Base-by-base conservation (phyloP, 2,329 filamentous ascomycete genomes). In the Paraconiothyrium sp. region DNA sequence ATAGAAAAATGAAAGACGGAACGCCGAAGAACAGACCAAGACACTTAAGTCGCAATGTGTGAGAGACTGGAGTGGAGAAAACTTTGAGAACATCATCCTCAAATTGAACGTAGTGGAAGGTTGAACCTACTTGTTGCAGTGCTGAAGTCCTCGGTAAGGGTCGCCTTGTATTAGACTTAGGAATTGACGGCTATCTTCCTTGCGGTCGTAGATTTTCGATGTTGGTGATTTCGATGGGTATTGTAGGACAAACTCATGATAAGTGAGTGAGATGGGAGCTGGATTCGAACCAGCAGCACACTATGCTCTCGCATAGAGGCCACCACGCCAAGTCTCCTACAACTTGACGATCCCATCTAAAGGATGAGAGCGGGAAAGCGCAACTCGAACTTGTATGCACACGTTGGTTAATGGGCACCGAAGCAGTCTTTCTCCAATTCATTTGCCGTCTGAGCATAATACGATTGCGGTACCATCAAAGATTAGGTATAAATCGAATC, bases 231-330 rank as follows among this genome's bases (percentile, higher is more conserved):
- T 30, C 37, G 10, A 16, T 6, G 46, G 11, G 37, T 48, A 34
- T 3, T 48, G 43, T 56, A 56, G 54, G 54, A 56, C 41, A 56
- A 27, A 16, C 41, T 22, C 54, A 35, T 13, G 7, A 20, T 24
- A 6, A 13, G 37, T 37, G 57, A 34, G 43, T 30, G 50, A 39
- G 49, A 39, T 14, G 34, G 57, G 50, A 34, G 57, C 48, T 59
- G 57, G 57, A 59, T n/a, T 59, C 57, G 57, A 59, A 54, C 49
- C 57, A 59, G 54, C 57, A 47, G 41, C 34, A 32, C 49, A 54
- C 41, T 47, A 54, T 49, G 57, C 57, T 59, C 30, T 46, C 57
- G 41, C 57, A 54, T 48, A 27, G 50, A 46, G 50, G 43, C 49
- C 39, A 27, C 50, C 57, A 54, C 57, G 57, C 30, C 49, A 54